phyloP scores from a whole-genome alignment of 2,329 filamentous ascomycete genomes.

The Fusarium nematophilum region DNA sequence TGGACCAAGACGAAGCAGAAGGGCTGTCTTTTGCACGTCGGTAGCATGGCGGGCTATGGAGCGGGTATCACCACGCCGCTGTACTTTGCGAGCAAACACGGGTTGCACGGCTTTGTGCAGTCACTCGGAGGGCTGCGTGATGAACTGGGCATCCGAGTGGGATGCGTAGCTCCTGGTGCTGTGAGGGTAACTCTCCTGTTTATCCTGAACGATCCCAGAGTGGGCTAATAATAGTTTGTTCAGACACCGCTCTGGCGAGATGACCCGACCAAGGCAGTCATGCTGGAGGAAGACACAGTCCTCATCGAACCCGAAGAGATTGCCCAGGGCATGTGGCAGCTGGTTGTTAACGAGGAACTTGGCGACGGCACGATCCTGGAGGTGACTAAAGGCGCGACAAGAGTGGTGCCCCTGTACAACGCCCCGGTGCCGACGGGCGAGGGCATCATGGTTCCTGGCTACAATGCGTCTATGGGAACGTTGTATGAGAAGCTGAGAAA shows the following conservation, averaged over 20 bases:
- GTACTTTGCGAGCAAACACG: slow-evolving; percentile 53
- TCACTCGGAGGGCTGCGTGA: slow-evolving; percentile 46
- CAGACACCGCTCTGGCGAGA: slow-evolving; percentile 50
- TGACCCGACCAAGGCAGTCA: slow-evolving; percentile 45
- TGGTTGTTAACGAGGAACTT: slow-evolving; percentile 40
- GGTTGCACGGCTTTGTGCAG: slow-evolving; percentile 50
- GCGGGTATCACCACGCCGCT: slow-evolving; percentile 47
- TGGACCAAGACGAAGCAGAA: slow-evolving; percentile 48
- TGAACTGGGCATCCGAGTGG: slow-evolving; percentile 47
- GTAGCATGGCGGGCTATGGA: slow-evolving; percentile 50
- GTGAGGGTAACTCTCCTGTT: slow-evolving; percentile 45
- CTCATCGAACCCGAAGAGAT: slow-evolving; percentile 48
- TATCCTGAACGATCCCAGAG: not conserved
- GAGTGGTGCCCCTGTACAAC: slow-evolving; percentile 46
- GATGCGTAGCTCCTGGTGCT: slow-evolving; percentile 49
- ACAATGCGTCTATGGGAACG: slow-evolving; percentile 33
- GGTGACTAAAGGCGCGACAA: slow-evolving; percentile 39
- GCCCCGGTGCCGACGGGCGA: slow-evolving; percentile 40
- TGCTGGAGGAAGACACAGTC: slow-evolving; percentile 41
- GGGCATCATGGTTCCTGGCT: slow-evolving; percentile 39
- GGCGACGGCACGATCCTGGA: slow-evolving; percentile 50
- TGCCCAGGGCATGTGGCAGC: slow-evolving; percentile 47
- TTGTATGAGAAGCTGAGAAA: slow-evolving; percentile 39
- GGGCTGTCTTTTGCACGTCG: slow-evolving; percentile 48
- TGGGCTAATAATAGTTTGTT: too few relatives aligned